Evolutionary conservation across 345 rosid species (phyloP), one percentile per base, ranked within the genome.

Genomic region (Fremontodendron californicum): DNA sequence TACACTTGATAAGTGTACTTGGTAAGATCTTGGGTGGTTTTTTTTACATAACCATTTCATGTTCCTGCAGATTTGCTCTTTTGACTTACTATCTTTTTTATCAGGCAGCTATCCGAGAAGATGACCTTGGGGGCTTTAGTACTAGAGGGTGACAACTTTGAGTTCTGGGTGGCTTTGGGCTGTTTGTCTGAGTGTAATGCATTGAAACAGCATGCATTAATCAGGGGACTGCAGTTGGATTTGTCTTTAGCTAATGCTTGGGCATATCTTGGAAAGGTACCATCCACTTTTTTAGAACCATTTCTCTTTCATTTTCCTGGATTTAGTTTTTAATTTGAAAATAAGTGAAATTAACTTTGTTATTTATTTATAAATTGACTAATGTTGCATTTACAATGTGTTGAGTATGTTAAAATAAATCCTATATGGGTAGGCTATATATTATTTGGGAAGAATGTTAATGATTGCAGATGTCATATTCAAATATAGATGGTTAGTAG

Each of bases 261-360:
- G 98, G 96, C 94, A 73, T 86, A 84, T 74, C 91, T 96, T 77
- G 98, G 99, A 64, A 91, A 93, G 98, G 99, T 93, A 85, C 70
- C 70, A 40, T 63, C n/a, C 66, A 63, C 46, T 69, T 19, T 60
- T 71, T 10, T 19, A 39, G 48, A 21, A 35, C 39, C 33, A 42
- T 13, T 43, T 63, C 64, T 43, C 62, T 18, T 72, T 75, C 16
- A 27, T 51, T 67, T 73, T 23, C 42, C 37, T 29, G 25, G 42
- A 29, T 5, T 29, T 29, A 18, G 40, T 15, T 70, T 70, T 16
- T 48, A 70, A 49, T 29, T 70, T 29, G 15, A 46, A 69, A 48
- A 68, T 45, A 42, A 7, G 51, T 25, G 55, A 48, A 69, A 51
- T 19, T 9, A 43, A 18, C 23, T 46, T 16, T 46, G 11, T 67